Conservation (phyloP, 2,329 filamentous ascomycete species). For the Ceratocystis huliohia region DNA sequence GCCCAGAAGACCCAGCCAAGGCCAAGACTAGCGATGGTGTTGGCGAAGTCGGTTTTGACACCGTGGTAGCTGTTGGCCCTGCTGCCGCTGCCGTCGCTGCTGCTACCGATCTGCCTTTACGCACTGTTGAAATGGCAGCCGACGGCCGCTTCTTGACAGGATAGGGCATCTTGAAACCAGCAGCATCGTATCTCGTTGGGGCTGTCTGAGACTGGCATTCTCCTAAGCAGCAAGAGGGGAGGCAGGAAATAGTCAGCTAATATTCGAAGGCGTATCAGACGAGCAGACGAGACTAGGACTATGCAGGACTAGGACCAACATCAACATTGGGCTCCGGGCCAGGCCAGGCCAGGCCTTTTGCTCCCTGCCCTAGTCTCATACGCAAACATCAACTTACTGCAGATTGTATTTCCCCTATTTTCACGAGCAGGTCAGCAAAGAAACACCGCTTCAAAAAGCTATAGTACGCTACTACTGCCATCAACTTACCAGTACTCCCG, state of each 20-base stretch:
- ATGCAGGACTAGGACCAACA: no score
- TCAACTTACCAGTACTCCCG: constrained; percentile 4
- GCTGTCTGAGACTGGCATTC: background rate
- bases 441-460: background rate
- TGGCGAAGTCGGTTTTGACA: no score
- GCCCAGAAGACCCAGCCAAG: background rate
- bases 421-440: background rate
- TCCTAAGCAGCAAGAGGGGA: background rate
- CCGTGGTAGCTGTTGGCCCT: background rate
- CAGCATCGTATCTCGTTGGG: background rate
- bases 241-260: background rate
- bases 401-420: background rate
- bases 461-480: background rate
- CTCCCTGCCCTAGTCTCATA: background rate
- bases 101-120: background rate
- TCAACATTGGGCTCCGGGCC: no score
- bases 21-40: no score
- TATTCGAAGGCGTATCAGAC: no score
- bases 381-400: background rate
- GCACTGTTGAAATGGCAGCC: background rate
- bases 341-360: no score
- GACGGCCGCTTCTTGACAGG: background rate
- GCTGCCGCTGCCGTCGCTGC: background rate
- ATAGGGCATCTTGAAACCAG: background rate
- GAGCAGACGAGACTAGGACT: no score